A percentile compares a stretch with the other conserved stretches of the same genome.
Evolutionary conservation across 495 filamentous ascomycete genomes (phyloP).

Genomic region (Acidiella bohemica): DNA sequence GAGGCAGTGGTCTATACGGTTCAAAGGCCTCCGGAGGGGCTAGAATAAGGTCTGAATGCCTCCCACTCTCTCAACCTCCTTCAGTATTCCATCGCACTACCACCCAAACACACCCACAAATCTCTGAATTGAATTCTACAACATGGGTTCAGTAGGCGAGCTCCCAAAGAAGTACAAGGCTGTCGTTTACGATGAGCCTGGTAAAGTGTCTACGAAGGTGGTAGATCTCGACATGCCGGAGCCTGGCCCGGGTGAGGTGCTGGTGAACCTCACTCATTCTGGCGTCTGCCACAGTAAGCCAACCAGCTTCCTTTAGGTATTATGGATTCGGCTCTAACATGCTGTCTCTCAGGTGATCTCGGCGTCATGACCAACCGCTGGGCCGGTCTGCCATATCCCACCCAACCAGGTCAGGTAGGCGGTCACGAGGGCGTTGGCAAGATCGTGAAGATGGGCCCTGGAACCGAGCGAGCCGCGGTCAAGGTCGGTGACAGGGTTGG

Average conservation of each 20-base stretch:
- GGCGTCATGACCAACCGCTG: constrained; percentile 44
- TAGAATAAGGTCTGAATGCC: too few species aligned
- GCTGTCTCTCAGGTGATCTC: too few species aligned
- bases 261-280: constrained; percentile 41
- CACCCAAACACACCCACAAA: not conserved
- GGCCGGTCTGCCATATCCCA: constrained; percentile 43
- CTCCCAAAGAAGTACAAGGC: constrained; percentile 57
- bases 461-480: constrained; percentile 37
- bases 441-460: constrained; percentile 41
- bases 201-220: constrained; percentile 53
- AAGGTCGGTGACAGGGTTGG: constrained; percentile 46
- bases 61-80: too few species aligned
- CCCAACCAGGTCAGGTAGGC: constrained; percentile 50
- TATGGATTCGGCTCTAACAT: not conserved
- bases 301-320: not conserved
- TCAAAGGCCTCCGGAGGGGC: too few species aligned
- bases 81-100: not conserved
- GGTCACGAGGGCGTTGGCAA: constrained; percentile 36
- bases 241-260: constrained; percentile 48
- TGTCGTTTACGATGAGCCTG: constrained; percentile 54
- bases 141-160: constrained; percentile 10
- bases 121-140: not conserved
- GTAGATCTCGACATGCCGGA: constrained; percentile 53
- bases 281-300: constrained; percentile 4
- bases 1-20: too few species aligned